A percentile compares a stretch with the other conserved stretches of the same genome.
Conservation (phyloP, 2,329 filamentous ascomycete genomes). For the Dothistroma pini region DNA sequence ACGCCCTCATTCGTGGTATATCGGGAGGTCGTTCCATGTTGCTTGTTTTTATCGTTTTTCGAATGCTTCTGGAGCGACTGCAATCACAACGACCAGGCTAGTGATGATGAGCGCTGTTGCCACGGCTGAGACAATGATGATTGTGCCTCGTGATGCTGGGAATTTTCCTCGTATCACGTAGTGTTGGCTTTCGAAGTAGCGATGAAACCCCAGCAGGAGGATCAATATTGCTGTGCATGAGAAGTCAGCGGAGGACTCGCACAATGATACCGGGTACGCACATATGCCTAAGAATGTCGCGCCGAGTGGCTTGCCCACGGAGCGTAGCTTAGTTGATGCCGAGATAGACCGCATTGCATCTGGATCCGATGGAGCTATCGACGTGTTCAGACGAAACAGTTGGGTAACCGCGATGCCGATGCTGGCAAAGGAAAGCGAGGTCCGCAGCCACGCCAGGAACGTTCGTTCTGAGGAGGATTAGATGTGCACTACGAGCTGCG, state of each 20-base stretch:
- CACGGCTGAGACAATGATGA: constrained; percentile 65
- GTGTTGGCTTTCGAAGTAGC: constrained; percentile 73
- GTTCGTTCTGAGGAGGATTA: constrained; percentile 61
- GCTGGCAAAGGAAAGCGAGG: constrained; percentile 73
- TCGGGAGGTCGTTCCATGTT: background rate
- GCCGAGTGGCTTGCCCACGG: constrained; percentile 69
- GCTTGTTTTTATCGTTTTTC: background rate
- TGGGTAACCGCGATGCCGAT: constrained; percentile 83
- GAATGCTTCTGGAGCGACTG: constrained; percentile 17
- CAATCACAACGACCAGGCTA: constrained; percentile 58
- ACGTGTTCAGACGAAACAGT: constrained; percentile 76
- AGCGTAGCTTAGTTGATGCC: constrained; percentile 45
- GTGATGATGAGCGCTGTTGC: constrained; percentile 57
- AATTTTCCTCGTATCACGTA: constrained; percentile 80
- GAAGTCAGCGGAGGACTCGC: background rate
- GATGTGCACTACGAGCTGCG: constrained; percentile 7
- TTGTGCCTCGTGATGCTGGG: constrained; percentile 70
- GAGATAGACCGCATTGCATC: constrained; percentile 17
- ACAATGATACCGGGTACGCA: constrained; percentile 19
- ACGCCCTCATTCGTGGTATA: background rate
- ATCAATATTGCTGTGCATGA: constrained; percentile 60
- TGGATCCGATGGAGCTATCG: constrained; percentile 40
- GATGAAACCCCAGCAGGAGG: constrained; percentile 70
- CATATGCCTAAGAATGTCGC: constrained; percentile 69
- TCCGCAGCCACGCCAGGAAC: constrained; percentile 81